phyloP scores from a whole-genome alignment of 2,329 filamentous ascomycete species.

The Trichoderma sp. region DNA sequence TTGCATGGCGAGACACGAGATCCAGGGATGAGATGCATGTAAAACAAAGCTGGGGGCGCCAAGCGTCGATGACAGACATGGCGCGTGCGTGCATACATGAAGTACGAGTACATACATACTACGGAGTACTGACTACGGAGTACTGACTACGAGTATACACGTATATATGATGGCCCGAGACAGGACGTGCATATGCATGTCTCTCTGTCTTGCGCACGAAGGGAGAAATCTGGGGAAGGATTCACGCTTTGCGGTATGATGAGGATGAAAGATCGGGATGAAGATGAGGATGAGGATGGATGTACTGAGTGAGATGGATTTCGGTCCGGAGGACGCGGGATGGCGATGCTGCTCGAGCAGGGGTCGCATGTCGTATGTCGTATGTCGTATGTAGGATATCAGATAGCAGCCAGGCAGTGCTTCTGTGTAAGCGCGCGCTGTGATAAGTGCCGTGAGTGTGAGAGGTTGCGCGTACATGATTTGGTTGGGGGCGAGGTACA shows the following conservation, averaged over 20 bases:
- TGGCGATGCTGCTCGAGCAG: not conserved
- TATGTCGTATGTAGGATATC: not conserved
- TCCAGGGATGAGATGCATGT: not conserved
- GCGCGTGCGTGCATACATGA: not conserved
- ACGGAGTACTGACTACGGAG: not conserved
- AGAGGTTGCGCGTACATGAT: not conserved
- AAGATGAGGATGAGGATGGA: not conserved
- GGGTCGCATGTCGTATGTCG: not conserved
- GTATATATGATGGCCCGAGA: not conserved
- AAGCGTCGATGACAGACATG: not conserved
- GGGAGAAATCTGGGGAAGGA: not conserved
- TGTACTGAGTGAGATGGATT: not conserved
- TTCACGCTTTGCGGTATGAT: not conserved
- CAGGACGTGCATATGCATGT: slow-evolving; percentile 2
- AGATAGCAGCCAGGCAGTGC: not conserved
- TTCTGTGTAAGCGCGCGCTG: not conserved
- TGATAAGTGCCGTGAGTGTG: not conserved
- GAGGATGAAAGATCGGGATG: not conserved
- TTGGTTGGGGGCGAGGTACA: no score
- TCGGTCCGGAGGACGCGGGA: not conserved
- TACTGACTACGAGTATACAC: not conserved
- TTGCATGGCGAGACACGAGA: not conserved
- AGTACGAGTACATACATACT: not conserved
- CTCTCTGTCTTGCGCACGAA: not conserved
- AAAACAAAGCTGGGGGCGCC: not conserved